Evolutionary conservation across 2,329 filamentous ascomycete genomes (phyloP).

Genomic region (Ceratocystis ficicola): DNA sequence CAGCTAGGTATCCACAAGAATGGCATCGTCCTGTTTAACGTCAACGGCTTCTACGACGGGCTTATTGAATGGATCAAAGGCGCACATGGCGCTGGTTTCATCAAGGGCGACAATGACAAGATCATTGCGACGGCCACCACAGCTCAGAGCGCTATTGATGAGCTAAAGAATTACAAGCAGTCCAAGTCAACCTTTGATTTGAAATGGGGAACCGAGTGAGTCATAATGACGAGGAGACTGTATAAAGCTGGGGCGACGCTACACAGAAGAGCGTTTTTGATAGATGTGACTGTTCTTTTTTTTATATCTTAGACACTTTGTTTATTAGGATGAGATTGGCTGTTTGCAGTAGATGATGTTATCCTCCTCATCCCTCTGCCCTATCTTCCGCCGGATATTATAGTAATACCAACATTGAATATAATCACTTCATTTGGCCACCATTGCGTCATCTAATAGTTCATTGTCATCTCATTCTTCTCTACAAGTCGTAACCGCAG

Average conservation of each 20-base stretch:
- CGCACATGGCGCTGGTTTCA: slow-evolving; percentile 64
- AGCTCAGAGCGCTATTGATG: slow-evolving; percentile 58
- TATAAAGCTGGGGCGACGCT: not conserved
- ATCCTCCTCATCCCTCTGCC: not conserved
- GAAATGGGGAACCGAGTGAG: slow-evolving; percentile 60
- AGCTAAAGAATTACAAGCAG: slow-evolving; percentile 61
- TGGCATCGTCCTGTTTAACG: slow-evolving; percentile 71
- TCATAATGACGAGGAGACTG: not conserved
- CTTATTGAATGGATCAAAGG: slow-evolving; percentile 69
- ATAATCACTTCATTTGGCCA: not conserved
- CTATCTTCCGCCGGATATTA: not conserved
- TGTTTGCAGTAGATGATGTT: not conserved
- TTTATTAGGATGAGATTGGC: not conserved
- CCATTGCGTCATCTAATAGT: slow-evolving; percentile 11
- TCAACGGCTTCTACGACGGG: slow-evolving; percentile 86
- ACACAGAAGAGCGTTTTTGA: not conserved
- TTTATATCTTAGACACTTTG: not conserved
- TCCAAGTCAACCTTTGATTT: slow-evolving; percentile 66
- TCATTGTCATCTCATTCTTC: slow-evolving; percentile 21
- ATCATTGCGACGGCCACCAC: slow-evolving; percentile 69
- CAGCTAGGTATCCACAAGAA: slow-evolving; percentile 82
- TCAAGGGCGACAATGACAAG: slow-evolving; percentile 53
- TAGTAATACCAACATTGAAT: slow-evolving; percentile 9
- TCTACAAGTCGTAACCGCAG: slow-evolving; percentile 10
- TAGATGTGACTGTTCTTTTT: not conserved